Percentiles rank a stretch among this genome's conserved stretches.
These are phyloP conservation scores for Silybum marianum DNA, from an alignment of 129 eudicot genomes.

Conservation along the genomic window DNA sequence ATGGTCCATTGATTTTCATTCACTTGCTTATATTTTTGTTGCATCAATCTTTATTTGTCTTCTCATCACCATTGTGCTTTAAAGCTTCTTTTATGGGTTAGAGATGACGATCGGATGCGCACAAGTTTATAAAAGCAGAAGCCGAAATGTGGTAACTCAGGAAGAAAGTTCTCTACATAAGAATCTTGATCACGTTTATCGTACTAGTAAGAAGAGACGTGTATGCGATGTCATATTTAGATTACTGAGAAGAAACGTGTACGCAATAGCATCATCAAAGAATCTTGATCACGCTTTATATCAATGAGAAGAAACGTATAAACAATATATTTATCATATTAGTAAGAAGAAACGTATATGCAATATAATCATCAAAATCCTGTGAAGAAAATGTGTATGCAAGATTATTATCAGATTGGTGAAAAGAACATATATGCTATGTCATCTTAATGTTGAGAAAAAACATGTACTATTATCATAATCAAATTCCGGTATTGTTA, in stretches of 20 bases:
- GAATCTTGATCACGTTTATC: not conserved
- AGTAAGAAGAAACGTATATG: not conserved
- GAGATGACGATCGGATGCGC: not conserved
- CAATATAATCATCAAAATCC: not conserved
- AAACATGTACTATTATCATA: not conserved
- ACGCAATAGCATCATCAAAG: not conserved
- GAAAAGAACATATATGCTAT: not conserved
- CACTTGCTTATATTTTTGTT: not conserved
- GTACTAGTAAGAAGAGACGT: not conserved
- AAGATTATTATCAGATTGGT: not conserved
- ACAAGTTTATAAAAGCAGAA: not conserved
- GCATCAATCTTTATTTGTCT: not conserved
- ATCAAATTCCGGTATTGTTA: too few species aligned
- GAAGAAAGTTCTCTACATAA: not conserved
- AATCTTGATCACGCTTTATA: not conserved
- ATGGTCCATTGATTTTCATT: not conserved
- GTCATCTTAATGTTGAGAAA: not conserved
- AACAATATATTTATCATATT: not conserved
- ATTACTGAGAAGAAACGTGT: not conserved
- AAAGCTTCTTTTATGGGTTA: not conserved
- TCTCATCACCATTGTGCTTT: not conserved
- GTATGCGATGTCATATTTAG: not conserved
- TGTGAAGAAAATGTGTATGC: not conserved
- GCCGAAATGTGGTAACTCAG: not conserved
- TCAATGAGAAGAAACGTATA: not conserved